Percentiles rank a stretch among this genome's conserved stretches.
Conservation (phyloP, 1,284 basidiomycete genomes). For the Rhodotorula mucilaginosa region DNA sequence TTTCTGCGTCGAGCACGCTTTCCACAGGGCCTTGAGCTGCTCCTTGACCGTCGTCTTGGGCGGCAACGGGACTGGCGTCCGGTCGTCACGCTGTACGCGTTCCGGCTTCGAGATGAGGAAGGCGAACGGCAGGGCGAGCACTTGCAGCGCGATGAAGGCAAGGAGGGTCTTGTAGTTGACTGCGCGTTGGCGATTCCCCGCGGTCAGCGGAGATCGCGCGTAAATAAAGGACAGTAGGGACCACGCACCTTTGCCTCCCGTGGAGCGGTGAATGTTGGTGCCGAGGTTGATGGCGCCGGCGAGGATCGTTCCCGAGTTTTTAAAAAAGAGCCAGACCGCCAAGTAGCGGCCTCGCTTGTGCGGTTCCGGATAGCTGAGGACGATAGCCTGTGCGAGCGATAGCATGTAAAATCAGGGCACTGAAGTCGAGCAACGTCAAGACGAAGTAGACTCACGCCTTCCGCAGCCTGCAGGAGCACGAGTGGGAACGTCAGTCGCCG, state of each 20-base stretch:
- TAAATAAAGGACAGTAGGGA: too few species aligned
- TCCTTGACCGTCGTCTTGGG: not conserved
- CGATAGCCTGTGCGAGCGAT: slow-evolving; percentile 8
- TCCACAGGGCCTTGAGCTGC: slow-evolving; percentile 13
- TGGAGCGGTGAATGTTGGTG: slow-evolving; percentile 47
- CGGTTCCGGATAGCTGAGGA: slow-evolving; percentile 44
- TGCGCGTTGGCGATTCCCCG: not conserved
- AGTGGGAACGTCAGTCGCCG: not conserved
- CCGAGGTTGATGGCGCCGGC: slow-evolving; percentile 50
- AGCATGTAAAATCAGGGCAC: not conserved
- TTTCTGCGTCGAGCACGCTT: not conserved
- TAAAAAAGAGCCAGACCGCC: slow-evolving; percentile 48
- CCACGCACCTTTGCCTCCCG: slow-evolving; percentile 40
- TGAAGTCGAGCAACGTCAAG: not conserved
- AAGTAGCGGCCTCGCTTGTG: slow-evolving; percentile 46
- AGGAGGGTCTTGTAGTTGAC: slow-evolving; percentile 18
- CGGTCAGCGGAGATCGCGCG: slow-evolving; percentile 7
- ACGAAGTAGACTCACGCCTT: slow-evolving; percentile 3
- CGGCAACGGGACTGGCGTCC: not conserved
- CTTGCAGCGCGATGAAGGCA: slow-evolving; percentile 15
- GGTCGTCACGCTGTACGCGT: slow-evolving; percentile 3
- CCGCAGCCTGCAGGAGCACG: not conserved
- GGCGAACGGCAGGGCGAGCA: slow-evolving; percentile 8
- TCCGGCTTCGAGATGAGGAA: slow-evolving; percentile 10
- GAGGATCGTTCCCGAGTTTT: slow-evolving; percentile 43